Percentiles rank a stretch among this genome's conserved stretches.
phyloP scores from a whole-genome alignment of 164 flowering plant genomes.

The Sextonia rubra region DNA sequence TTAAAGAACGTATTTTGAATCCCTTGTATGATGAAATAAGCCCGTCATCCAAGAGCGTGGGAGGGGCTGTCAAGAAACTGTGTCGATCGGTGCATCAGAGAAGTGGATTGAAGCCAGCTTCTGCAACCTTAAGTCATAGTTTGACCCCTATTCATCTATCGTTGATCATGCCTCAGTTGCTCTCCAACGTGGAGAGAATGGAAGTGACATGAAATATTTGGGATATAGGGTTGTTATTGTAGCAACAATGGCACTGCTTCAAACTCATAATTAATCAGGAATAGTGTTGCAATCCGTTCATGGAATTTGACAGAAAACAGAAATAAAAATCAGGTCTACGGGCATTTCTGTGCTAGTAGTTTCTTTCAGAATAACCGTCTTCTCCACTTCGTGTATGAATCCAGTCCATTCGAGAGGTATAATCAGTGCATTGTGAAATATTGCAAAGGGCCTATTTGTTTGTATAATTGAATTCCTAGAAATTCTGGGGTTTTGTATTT shows the following conservation, averaged over 20 bases:
- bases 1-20: slow-evolving; percentile 44
- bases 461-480: too few species aligned
- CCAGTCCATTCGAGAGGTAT: too few species aligned
- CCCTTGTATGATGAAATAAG: slow-evolving; percentile 66
- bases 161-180: slow-evolving; percentile 50
- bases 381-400: too few species aligned
- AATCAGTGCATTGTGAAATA: too few species aligned
- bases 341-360: too few species aligned
- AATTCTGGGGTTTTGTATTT: too few species aligned
- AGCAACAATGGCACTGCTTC: too few species aligned
- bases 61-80: slow-evolving; percentile 79
- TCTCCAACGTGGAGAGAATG: slow-evolving; percentile 16
- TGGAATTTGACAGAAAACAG: too few species aligned
- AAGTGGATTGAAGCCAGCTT: slow-evolving; percentile 88
- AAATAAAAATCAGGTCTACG: too few species aligned
- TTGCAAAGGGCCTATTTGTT: too few species aligned
- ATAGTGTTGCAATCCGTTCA: too few species aligned
- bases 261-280: background rate
- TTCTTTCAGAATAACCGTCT: too few species aligned
- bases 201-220: background rate
- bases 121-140: slow-evolving; percentile 66
- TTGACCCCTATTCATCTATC: slow-evolving; percentile 55
- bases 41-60: slow-evolving; percentile 88
- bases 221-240: background rate
- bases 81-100: slow-evolving; percentile 73